Base-by-base conservation (phyloP, 768 basidiomycete genomes). In the Pholiota conissans region DNA sequence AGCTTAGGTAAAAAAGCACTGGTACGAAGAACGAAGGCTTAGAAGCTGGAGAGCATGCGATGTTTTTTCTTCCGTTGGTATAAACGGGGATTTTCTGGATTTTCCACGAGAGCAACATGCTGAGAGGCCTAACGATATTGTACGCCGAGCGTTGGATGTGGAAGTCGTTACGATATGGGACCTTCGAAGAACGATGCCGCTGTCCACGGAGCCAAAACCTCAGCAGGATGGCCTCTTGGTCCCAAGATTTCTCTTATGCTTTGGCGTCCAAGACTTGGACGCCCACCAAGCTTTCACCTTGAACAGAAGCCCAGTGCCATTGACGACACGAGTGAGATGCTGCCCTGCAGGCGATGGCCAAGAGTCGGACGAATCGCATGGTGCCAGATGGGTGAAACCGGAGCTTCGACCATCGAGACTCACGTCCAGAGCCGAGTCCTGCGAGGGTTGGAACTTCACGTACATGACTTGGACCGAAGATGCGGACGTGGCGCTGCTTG, bases 201-300 rank as follows among this genome's bases (percentile, higher is more conserved):
- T 45, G 20, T n/a, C 22, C 5, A 10, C 42, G 42, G 22, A 45
- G 10, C 18, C 22, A 24, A 45, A 22, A 42, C 22, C 4, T 50
- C 49, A 50, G n/a, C 29, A 50, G 11, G 61, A 57, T 14, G 49
- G 39, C 24, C 62, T 34, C 22, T 60, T 58, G 40, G 48, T 22
- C 5, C 30, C 48, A 7, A 32, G 27, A 20, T 6, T 30, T 50
- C 42, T 55, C 49, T 49, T 61, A 11, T 53, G 56, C 35, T 57
- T 64, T 4, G 58, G 60, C 24, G 55, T 53, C 62, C 62, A 61
- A n/a, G 61, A 22, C 39, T 55, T 57, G 8, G 62, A 53, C 29
- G 61, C 26, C 64, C 64, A 65, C 30, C 52, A 52, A 9, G 52
- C 42, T 49, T 61, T 64, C 34, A 61, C 34, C 49, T 62, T 66